These are phyloP conservation scores for Vigna unguiculata DNA, from an alignment of 306 rosid species.

Conservation along the genomic window DNA sequence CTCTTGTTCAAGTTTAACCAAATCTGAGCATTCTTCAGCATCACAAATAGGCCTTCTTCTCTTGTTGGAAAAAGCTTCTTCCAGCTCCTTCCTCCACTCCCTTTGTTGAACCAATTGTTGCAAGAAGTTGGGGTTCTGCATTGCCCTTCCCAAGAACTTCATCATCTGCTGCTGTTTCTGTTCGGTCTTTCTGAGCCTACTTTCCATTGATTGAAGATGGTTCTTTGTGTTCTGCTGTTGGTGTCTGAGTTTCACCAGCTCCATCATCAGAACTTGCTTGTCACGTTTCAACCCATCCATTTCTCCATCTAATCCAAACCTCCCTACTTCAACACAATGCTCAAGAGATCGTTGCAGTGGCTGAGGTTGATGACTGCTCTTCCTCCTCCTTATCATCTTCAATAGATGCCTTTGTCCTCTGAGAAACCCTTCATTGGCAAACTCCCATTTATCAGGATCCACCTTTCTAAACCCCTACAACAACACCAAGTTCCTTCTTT, in stretches of 20 bases:
- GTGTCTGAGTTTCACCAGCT: slow-evolving; percentile 69
- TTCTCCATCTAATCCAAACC: slow-evolving; percentile 67
- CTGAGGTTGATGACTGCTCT: slow-evolving; percentile 39
- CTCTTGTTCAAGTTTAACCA: slow-evolving; percentile 50
- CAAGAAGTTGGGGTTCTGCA: slow-evolving; percentile 61
- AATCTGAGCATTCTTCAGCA: slow-evolving; percentile 27
- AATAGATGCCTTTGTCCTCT: slow-evolving; percentile 72
- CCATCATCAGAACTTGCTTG: slow-evolving; percentile 69
- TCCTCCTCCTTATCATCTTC: slow-evolving; percentile 70
- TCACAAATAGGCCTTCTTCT: slow-evolving; percentile 53
- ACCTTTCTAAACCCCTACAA: slow-evolving; percentile 79
- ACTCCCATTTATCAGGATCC: slow-evolving; percentile 80
- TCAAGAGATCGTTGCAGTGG: slow-evolving; percentile 49
- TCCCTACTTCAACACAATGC: slow-evolving; percentile 69
- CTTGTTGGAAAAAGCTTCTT: slow-evolving; percentile 53
- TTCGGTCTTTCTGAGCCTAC: slow-evolving; percentile 62
- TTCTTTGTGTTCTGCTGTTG: slow-evolving; percentile 59
- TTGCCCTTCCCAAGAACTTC: slow-evolving; percentile 70
- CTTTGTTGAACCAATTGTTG: slow-evolving; percentile 59
- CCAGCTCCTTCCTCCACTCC: slow-evolving; percentile 55
- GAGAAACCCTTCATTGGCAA: slow-evolving; percentile 77
- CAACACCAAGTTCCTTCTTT: slow-evolving; percentile 40
- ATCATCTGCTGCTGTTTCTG: slow-evolving; percentile 61
- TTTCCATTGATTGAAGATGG: slow-evolving; percentile 59
- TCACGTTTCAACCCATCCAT: slow-evolving; percentile 62